These are phyloP conservation scores for Boletus coccyginus DNA, from an alignment of 768 basidiomycete species.

Conservation along the genomic window DNA sequence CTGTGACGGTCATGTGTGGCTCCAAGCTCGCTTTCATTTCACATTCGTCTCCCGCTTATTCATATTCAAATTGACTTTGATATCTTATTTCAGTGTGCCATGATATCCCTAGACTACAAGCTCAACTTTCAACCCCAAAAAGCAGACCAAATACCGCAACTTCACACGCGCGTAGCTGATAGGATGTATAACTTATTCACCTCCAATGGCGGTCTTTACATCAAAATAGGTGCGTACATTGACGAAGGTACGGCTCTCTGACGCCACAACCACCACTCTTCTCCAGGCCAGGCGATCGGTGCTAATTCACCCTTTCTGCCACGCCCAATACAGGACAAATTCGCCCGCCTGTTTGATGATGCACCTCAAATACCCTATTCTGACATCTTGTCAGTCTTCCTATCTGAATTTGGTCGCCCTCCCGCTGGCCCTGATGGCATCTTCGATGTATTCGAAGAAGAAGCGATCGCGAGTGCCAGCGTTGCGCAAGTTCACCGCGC, in stretches of 20 bases:
- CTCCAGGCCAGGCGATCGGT: slow-evolving; percentile 68
- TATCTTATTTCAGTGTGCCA: slow-evolving; percentile 47
- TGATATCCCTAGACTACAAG: slow-evolving; percentile 83
- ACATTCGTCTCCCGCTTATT: neutral
- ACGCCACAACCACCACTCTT: neutral
- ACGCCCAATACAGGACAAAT: slow-evolving; percentile 76
- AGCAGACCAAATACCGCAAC: slow-evolving; percentile 66
- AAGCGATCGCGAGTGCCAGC: slow-evolving; percentile 82
- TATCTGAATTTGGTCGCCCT: slow-evolving; percentile 62
- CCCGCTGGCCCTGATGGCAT: slow-evolving; percentile 68
- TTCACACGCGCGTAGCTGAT: slow-evolving; percentile 84
- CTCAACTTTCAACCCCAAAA: slow-evolving; percentile 77
- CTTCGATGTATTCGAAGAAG: slow-evolving; percentile 75
- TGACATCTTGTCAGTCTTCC: slow-evolving; percentile 64
- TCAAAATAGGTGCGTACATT: slow-evolving; percentile 63
- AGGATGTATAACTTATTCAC: slow-evolving; percentile 74
- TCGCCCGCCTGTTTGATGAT: slow-evolving; percentile 81
- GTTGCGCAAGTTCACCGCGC: slow-evolving; percentile 93
- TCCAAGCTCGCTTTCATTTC: neutral
- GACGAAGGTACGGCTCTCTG: neutral
- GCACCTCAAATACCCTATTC: slow-evolving; percentile 82
- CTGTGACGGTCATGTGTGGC: neutral
- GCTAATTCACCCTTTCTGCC: slow-evolving; percentile 87
- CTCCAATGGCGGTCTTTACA: slow-evolving; percentile 81
- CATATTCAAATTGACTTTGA: neutral